Evolutionary conservation across 2,329 filamentous ascomycete species (phyloP).

Genomic region (Colletotrichum nymphaeae): DNA sequence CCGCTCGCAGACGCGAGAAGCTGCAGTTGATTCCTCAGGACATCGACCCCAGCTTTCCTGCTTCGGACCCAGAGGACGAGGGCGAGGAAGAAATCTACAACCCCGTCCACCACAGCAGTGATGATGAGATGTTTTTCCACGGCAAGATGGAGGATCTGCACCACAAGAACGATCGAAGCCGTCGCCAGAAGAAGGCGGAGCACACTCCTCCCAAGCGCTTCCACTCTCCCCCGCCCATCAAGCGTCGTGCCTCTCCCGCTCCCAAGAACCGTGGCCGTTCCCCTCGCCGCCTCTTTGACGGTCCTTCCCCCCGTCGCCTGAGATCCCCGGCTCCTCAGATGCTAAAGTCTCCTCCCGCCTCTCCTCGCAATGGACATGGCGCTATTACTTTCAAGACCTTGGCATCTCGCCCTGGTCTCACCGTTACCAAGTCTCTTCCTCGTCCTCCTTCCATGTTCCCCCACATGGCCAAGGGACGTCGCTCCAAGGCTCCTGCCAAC

Average conservation of each 20-base stretch:
- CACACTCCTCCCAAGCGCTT: constrained; percentile 59
- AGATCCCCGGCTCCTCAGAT: constrained; percentile 75
- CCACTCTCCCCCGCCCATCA: constrained; percentile 59
- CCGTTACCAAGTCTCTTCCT: constrained; percentile 88
- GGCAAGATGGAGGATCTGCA: constrained; percentile 76
- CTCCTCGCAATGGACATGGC: constrained; percentile 54
- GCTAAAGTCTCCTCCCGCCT: constrained; percentile 60
- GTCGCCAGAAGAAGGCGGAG: constrained; percentile 62
- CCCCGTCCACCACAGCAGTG: constrained; percentile 70
- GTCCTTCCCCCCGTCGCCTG: constrained; percentile 76
- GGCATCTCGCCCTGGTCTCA: constrained; percentile 72
- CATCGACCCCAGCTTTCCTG: constrained; percentile 96
- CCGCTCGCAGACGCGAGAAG: constrained; percentile 84
- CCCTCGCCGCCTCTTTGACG: constrained; percentile 70
- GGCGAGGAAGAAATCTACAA: constrained; percentile 77
- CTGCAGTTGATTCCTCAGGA: constrained; percentile 91
- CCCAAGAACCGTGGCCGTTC: constrained; percentile 59
- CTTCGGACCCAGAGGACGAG: constrained; percentile 90
- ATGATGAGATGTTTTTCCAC: constrained; percentile 77
- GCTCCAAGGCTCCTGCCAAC: constrained; percentile 45
- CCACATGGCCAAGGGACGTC: constrained; percentile 57
- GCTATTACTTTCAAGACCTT: constrained; percentile 57
- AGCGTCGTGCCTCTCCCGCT: constrained; percentile 60
- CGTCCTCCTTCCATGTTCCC: constrained; percentile 79
- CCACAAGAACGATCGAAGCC: constrained; percentile 65